These are phyloP conservation scores for Lactarius deliciosus DNA, from an alignment of 768 basidiomycete genomes.

Conservation along the genomic window DNA sequence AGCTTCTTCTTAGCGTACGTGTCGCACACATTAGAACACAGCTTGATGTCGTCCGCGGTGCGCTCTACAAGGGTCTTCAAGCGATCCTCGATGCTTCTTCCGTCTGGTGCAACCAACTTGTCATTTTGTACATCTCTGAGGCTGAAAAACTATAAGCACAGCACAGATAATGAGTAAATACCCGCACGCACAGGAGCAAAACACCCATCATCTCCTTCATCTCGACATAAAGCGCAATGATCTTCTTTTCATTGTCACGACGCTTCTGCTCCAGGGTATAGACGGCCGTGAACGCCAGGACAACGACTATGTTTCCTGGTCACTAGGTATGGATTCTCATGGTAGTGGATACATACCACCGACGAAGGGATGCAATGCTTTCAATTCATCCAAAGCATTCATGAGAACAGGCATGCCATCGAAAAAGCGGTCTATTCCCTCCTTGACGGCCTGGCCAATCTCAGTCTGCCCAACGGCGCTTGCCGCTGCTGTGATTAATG, in stretches of 20 bases:
- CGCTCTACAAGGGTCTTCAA: constrained; percentile 35
- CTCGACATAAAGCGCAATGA: constrained; percentile 45
- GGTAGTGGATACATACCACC: constrained; percentile 27
- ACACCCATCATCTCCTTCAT: constrained; percentile 51
- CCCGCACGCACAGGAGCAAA: constrained; percentile 13
- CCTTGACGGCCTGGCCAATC: constrained; percentile 23
- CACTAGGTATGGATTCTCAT: background rate
- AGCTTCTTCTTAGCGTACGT: constrained; percentile 36
- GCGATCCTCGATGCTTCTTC: constrained; percentile 37
- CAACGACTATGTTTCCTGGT: constrained; percentile 39
- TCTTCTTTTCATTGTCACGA: constrained; percentile 52
- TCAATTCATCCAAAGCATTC: constrained; percentile 34
- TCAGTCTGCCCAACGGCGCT: constrained; percentile 7
- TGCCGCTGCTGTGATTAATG: constrained; percentile 7
- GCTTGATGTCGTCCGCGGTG: constrained; percentile 36
- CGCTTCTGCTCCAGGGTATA: constrained; percentile 49
- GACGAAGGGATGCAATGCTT: constrained; percentile 34
- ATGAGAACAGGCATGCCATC: constrained; percentile 34
- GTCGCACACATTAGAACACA: constrained; percentile 38
- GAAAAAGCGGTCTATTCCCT: constrained; percentile 30
- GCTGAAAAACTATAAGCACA: constrained; percentile 27
- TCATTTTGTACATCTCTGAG: constrained; percentile 37
- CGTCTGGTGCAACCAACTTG: constrained; percentile 31
- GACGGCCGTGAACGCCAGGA: constrained; percentile 50
- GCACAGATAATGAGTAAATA: background rate